Conservation (phyloP, 2,329 filamentous ascomycete genomes). For the Cladosporium phlei region DNA sequence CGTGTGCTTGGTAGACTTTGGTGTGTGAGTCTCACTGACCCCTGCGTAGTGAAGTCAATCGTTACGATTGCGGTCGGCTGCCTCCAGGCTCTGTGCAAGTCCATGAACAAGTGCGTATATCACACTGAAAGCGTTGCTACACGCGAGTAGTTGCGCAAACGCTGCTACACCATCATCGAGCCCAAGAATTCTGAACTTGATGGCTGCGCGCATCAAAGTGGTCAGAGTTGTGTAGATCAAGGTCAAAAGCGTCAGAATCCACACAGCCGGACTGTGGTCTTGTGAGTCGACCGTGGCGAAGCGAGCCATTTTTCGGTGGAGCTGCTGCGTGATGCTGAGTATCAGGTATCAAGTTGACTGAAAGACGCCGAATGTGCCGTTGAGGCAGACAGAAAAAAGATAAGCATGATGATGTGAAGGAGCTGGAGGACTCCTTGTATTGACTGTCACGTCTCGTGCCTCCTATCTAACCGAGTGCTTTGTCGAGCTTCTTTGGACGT, state of each 20-base stretch:
- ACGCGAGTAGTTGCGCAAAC: background rate
- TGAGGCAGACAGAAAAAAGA: too few species aligned
- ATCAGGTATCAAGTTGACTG: too few species aligned
- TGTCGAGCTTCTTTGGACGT: too few species aligned
- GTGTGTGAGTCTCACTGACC: background rate
- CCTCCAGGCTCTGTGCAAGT: background rate
- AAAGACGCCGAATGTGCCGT: too few species aligned
- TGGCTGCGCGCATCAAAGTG: background rate
- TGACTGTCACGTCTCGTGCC: too few species aligned
- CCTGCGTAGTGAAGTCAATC: background rate
- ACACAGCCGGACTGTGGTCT: background rate
- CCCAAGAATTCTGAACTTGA: background rate
- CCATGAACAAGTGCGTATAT: background rate
- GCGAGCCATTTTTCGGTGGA: too few species aligned
- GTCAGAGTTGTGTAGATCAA: slow-evolving; percentile 1
- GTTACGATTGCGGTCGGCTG: background rate
- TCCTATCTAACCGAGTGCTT: too few species aligned
- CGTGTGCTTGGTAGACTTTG: too few species aligned
- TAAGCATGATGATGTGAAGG: too few species aligned
- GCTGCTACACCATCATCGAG: background rate
- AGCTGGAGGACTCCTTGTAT: too few species aligned
- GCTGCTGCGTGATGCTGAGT: too few species aligned
- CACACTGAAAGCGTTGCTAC: background rate
- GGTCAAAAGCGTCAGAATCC: background rate
- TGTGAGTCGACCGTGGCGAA: background rate